Evolutionary conservation across 139 green algal genomes (phyloP), one percentile per base, ranked within the genome.

Genomic region (Micromonas pusilla): DNA sequence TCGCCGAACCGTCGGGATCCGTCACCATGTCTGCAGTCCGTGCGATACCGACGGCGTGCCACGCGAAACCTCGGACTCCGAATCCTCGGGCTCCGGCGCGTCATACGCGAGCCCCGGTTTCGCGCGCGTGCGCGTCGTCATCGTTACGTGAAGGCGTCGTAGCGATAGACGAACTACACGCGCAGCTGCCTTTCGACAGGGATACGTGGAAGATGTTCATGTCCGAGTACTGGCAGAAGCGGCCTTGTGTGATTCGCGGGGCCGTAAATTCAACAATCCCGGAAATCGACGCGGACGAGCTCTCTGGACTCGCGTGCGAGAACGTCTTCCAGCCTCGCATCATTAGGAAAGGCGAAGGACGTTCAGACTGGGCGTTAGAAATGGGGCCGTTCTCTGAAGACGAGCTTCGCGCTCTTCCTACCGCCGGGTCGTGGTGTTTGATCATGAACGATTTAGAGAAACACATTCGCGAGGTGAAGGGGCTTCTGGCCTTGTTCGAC

Each of bases 371-470:
- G 68, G 5, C 21, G 37, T 31, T 53, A 64, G 5, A 38, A 26
- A 34, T 75, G 19, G 68, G 68, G 26, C 68, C 68, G 21, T 75
- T 75, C 30, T 21, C 21, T 30, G 68, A 75, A 2, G 37, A 63
- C 21, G 37, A 63, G 16, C 36, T 75, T 28, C 3, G 19, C 1
- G 30, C 37, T 2, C 53, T 75, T 36, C 68, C 68, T 6, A 23
- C 37, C 21, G 68, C 60, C 33, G 21, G 30, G 38, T 2, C 68
- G 26, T 75, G 68, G 68, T 62, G 68, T 62, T 33, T 75, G 37
- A 34, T 75, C 1, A 21, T 75, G 3, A 75, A 75, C 6, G 68
- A 75, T 60, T 75, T 75, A 63, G 68, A 75, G 1, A 25, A 38
- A 39, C 37, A 75, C 28, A 26, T 63, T 33, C 13, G 19, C 6